Conservation (phyloP, 805 yeast genomes). For the Yamadazyma tumulicola region DNA sequence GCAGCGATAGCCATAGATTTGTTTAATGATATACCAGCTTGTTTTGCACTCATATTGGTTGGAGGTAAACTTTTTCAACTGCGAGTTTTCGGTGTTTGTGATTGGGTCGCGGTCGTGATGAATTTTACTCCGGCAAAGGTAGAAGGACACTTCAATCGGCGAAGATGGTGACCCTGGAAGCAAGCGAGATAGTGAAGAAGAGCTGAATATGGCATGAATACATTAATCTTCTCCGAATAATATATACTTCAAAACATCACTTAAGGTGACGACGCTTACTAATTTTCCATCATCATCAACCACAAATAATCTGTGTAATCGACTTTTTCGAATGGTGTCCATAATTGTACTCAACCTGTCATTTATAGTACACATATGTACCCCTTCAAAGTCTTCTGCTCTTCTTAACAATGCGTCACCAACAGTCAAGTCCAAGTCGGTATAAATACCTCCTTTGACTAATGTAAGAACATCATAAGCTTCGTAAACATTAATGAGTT, state of each 20-base stretch:
- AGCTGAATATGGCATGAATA: too few species aligned
- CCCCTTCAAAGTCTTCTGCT: slow-evolving; percentile 96
- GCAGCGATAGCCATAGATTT: slow-evolving; percentile 90
- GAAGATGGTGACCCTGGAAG: too few species aligned
- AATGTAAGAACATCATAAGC: slow-evolving; percentile 91
- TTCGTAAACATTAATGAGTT: slow-evolving; percentile 84
- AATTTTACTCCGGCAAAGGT: too few species aligned
- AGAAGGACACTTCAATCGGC: too few species aligned
- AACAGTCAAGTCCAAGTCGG: slow-evolving; percentile 83
- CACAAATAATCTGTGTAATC: slow-evolving; percentile 88
- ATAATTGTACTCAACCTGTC: slow-evolving; percentile 85
- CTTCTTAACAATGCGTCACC: slow-evolving; percentile 95
- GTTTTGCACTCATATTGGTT: slow-evolving; percentile 41
- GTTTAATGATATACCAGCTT: slow-evolving; percentile 61
- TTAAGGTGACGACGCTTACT: slow-evolving; percentile 81
- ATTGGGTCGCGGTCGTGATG: too few species aligned
- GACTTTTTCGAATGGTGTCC: slow-evolving; percentile 88
- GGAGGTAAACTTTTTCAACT: neutral
- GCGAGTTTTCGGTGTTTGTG: too few species aligned
- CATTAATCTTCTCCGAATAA: slow-evolving; percentile 51
- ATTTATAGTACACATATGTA: slow-evolving; percentile 85
- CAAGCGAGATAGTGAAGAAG: too few species aligned
- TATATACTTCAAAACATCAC: slow-evolving; percentile 85
- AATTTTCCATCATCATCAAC: slow-evolving; percentile 81
- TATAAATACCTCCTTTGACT: slow-evolving; percentile 91